These are phyloP conservation scores for Botrytis squamosa DNA, from an alignment of 2,329 filamentous ascomycete genomes.

Conservation along the genomic window DNA sequence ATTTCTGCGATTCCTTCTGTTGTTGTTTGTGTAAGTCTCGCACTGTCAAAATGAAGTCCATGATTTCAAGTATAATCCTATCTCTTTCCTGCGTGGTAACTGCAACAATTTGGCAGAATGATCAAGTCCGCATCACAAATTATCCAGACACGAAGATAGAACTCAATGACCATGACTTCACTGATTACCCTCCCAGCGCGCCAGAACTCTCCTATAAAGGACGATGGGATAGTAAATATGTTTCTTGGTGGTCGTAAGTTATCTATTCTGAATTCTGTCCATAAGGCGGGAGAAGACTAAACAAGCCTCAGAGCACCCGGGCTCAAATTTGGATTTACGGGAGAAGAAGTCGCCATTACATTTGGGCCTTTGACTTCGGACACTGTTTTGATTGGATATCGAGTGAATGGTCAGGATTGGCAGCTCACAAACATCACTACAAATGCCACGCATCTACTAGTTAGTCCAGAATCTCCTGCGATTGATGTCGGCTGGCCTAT, in stretches of 20 bases:
- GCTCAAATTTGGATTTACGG: conserved; percentile 33
- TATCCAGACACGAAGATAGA: conserved; percentile 46
- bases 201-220: conserved; percentile 60
- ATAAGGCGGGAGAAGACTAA: conserved; percentile 18
- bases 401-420: conserved; percentile 59
- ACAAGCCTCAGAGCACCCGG: conserved; percentile 40
- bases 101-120: conserved; percentile 36
- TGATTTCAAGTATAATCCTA: conserved; percentile 10
- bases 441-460: conserved; percentile 54
- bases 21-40: background rate
- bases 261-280: background rate
- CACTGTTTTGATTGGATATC: conserved; percentile 53
- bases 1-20: background rate
- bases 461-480: conserved; percentile 47
- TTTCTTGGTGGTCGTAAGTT: conserved; percentile 60
- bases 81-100: conserved; percentile 20
- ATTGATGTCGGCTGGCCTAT: conserved; percentile 46
- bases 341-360: conserved; percentile 30
- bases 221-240: conserved; percentile 58
- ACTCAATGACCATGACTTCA: conserved; percentile 43
- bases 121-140: conserved; percentile 43
- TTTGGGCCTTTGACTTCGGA: conserved; percentile 36
- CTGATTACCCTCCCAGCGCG: conserved; percentile 51
- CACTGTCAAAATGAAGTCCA: conserved; percentile 23
- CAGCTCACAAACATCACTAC: conserved; percentile 59